Percentiles rank a stretch among this genome's conserved stretches.
Evolutionary conservation across 768 basidiomycete genomes (phyloP).

Genomic region (Roridomyces roridus): DNA sequence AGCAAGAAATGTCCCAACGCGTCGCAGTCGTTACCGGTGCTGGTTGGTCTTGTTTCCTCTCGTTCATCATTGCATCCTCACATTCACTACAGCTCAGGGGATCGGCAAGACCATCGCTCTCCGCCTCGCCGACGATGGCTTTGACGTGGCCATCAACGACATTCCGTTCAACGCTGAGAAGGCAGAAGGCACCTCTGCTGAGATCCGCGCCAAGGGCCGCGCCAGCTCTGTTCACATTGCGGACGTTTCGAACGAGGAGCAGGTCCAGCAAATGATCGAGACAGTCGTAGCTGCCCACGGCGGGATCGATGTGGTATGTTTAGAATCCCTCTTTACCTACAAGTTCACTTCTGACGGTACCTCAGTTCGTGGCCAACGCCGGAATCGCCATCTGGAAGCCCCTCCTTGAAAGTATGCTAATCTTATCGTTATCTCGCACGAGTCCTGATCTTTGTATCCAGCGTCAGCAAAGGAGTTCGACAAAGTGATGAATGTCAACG

Average conservation of each 20-base stretch:
- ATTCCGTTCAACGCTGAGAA: slow-evolving; percentile 23
- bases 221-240: slow-evolving; percentile 22
- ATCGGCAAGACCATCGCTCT: slow-evolving; percentile 50
- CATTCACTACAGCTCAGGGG: slow-evolving; percentile 33
- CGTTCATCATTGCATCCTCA: no score
- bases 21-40: no score
- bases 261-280: slow-evolving; percentile 43
- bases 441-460: no score
- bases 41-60: no score
- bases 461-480: slow-evolving; percentile 35
- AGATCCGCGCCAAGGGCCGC: slow-evolving; percentile 24
- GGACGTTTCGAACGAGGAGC: slow-evolving; percentile 39
- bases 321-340: not conserved
- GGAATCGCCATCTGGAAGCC: slow-evolving; percentile 30
- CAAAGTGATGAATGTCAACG: slow-evolving; percentile 34
- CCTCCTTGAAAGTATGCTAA: slow-evolving; percentile 30
- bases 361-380: slow-evolving; percentile 44
- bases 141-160: slow-evolving; percentile 47
- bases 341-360: not conserved
- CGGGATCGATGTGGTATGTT: slow-evolving; percentile 36
- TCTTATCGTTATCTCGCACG: no score
- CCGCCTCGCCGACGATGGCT: slow-evolving; percentile 48
- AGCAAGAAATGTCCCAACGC: no score
- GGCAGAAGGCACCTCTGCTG: slow-evolving; percentile 8
- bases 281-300: slow-evolving; percentile 27